Evolutionary conservation across 2,329 filamentous ascomycete species (phyloP).

Genomic region (Colletotrichum endophyticum): DNA sequence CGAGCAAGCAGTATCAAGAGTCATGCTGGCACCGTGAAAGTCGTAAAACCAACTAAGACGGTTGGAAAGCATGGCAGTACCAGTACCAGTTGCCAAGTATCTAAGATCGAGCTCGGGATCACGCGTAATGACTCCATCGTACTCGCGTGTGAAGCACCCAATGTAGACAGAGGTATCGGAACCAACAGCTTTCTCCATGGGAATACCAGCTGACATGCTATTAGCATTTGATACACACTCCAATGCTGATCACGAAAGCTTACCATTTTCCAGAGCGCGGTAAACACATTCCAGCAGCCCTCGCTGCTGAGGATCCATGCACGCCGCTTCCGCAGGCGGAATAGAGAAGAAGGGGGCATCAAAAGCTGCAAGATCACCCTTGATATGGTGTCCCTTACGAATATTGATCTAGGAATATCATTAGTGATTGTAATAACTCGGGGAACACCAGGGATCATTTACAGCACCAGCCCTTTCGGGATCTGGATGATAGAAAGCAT

Average conservation of each 20-base stretch:
- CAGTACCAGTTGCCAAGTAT: constrained; percentile 36
- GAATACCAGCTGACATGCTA: constrained; percentile 6
- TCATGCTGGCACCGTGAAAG: constrained; percentile 38
- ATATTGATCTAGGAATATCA: neutral
- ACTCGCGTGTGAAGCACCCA: constrained; percentile 33
- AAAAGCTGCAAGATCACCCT: constrained; percentile 25
- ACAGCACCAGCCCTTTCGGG: neutral
- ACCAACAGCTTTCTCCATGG: constrained; percentile 19
- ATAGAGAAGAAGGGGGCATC: constrained; percentile 26
- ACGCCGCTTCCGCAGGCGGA: constrained; percentile 22
- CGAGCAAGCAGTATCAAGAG: constrained; percentile 45
- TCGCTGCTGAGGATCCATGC: constrained; percentile 33
- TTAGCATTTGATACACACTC: neutral
- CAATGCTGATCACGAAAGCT: neutral
- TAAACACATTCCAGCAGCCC: constrained; percentile 34
- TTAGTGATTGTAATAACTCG: neutral
- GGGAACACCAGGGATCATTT: neutral
- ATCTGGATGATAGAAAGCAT: neutral
- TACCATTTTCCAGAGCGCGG: constrained; percentile 26
- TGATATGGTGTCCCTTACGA: constrained; percentile 26
- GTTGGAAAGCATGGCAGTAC: constrained; percentile 33
- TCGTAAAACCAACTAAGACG: constrained; percentile 40
- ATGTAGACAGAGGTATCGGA: constrained; percentile 32
- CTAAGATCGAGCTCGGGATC: constrained; percentile 29
- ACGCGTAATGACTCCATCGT: constrained; percentile 24